Evolutionary conservation across 169 alveolate species (phyloP), one percentile per base, ranked within the genome.

Genomic region (Eimeria brunetti): DNA sequence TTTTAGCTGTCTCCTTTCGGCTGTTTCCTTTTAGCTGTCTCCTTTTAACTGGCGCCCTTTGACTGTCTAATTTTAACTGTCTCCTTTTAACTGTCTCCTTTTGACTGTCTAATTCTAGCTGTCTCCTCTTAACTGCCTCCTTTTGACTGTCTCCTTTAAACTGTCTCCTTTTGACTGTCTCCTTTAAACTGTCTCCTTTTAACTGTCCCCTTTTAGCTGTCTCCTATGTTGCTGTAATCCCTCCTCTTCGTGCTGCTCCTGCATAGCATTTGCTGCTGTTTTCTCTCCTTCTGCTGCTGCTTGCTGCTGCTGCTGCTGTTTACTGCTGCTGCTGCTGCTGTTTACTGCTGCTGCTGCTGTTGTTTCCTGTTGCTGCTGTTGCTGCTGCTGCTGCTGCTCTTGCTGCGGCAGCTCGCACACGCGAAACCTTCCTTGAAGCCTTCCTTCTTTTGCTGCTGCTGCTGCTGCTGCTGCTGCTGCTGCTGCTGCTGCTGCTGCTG

Each of bases 401-500:
- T 36, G 16, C 38, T 76, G n/a, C 27, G 56, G 86, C 46, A 33
- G 9, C 56, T 27, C 56, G 9, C 27, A 11, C n/a, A 12, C 38
- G 27, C 27, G 8, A 12, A 12, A 11, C 56, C 56, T 27, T 76
- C n/a, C n/a, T 18, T 69, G 44, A 16, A 18, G n/a, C 81, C 16
- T 56, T 76, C 60, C 86, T n/a, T 16, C 86, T 76, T 49, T 11
- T 46, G 67, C 62, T 49, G 67, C 46, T 80, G 71, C 89, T 46
- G 89, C 67, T 80, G 89, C 33, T 85, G 73, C 44, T 56, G 64
- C 64, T 12, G 80, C 56, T 30, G 30, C 60, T 51, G 92, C 76
- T 24, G 62, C 58, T 18, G 58, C 49, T 30, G 83, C 69, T 33
- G 60, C 46, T 78, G 58, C 20, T 62, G 30, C 36, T 69, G 49